A percentile compares a stretch with the other conserved stretches of the same genome.
phyloP scores from a whole-genome alignment of 2,329 filamentous ascomycete species.

The Fusarium irregulare region DNA sequence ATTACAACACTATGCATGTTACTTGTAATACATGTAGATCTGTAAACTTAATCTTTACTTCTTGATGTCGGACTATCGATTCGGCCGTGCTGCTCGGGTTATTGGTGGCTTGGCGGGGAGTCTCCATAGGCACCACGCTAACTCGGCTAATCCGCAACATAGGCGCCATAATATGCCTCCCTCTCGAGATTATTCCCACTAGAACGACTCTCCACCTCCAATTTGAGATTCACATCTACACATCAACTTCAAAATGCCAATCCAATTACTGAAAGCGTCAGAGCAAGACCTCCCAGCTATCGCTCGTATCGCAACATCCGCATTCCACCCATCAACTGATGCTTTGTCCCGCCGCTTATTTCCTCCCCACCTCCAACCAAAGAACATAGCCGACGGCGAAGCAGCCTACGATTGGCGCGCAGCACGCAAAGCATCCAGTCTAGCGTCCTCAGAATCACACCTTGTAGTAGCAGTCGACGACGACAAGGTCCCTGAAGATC shows the following conservation, averaged over 20 bases:
- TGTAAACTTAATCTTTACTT: no score
- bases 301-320: conserved; percentile 12
- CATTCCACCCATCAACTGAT: conserved; percentile 17
- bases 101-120: no score
- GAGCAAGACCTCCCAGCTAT: background rate
- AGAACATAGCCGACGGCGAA: conserved; percentile 5
- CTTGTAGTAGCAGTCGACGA: conserved; percentile 3
- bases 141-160: background rate
- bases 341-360: conserved; percentile 16
- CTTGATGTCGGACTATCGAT: no score
- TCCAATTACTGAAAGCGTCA: background rate
- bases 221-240: no score
- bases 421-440: conserved; percentile 12
- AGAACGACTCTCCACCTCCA: background rate
- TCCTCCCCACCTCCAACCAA: conserved; percentile 11
- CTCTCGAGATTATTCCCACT: no score
- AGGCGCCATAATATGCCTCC: no score
- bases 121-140: background rate
- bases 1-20: no score
- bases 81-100: no score
- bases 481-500: background rate
- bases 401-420: conserved; percentile 23
- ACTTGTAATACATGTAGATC: no score
- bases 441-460: background rate
- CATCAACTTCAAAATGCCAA: background rate